Base-by-base conservation (phyloP, 305 asterid genomes). In the Euphrasia arctica region DNA sequence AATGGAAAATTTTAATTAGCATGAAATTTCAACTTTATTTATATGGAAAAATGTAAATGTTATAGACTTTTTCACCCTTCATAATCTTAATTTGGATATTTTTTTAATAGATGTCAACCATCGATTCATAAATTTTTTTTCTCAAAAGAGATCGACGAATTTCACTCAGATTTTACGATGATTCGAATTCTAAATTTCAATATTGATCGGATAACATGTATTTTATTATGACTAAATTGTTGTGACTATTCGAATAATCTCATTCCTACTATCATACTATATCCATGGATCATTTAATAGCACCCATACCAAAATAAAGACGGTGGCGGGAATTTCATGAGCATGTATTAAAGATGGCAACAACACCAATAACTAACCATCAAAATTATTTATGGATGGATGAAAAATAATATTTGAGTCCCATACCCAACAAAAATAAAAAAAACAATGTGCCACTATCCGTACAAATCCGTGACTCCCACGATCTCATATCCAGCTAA, bases 311-410 rank as follows among this genome's bases (percentile, higher is more conserved):
- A 32, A 63, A 63, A 15, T 14, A 52, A 50, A 64, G 68, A 50
- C 22, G 12, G 3, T 4, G 32, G 27, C 36, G 28, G 15, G 13
- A 6, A 3, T 10, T 69, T 13, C 18, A 5, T 31, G 66, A 29
- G 54, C n/a, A 56, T 4, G 6, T 48, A 34, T 36, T 13, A 47
- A 71, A 50, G 70, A 66, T 18, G 63, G 51, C 75, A 64, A 56
- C 50, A 60, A 64, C 14, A 42, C 63, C 71, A 65, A 59, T 70
- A 57, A 70, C 75, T 64, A 10, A 11, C 13, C 42, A 65, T 64
- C 50, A 65, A 50, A 18, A 58, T 18, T 18, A 18, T 18, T n/a
- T 18, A 8, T 1, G 15, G 5, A n/a, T 50, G n/a, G 6, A 48
- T n/a, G 31, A 55, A 9, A 10, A 29, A 39, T 18, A 5, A 43